Conservation (phyloP, 768 basidiomycete genomes). For the Lentinula boryana region DNA sequence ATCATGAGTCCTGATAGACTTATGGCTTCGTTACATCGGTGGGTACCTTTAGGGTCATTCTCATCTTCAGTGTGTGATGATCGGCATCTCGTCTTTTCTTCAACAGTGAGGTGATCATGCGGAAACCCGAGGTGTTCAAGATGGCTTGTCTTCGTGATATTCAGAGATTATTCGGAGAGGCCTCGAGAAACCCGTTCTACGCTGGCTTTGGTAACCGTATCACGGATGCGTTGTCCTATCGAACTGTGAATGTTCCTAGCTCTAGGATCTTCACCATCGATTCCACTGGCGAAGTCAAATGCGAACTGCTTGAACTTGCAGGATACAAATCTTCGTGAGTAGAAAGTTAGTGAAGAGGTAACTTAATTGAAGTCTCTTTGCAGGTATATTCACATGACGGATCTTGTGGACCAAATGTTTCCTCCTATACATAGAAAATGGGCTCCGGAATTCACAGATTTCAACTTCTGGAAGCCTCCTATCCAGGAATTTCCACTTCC, state of each 20-base stretch:
- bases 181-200: constrained; percentile 76
- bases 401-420: constrained; percentile 99
- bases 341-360: background rate
- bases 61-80: background rate
- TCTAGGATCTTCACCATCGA: constrained; percentile 97
- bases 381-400: constrained; percentile 98
- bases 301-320: constrained; percentile 92
- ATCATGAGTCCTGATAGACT: constrained; percentile 98
- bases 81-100: background rate
- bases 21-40: constrained; percentile 94
- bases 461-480: constrained; percentile 91
- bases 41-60: constrained; percentile 13
- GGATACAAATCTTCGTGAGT: constrained; percentile 94
- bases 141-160: constrained; percentile 98
- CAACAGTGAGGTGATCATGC: constrained; percentile 96
- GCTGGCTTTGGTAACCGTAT: constrained; percentile 98
- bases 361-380: constrained; percentile 3
- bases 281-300: constrained; percentile 90
- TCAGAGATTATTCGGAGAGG: constrained; percentile 79
- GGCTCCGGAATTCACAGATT: constrained; percentile 90
- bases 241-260: constrained; percentile 91
- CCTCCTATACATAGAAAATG: constrained; percentile 89
- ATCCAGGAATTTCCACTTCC: constrained; percentile 77
- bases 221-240: constrained; percentile 96
- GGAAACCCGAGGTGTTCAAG: constrained; percentile 99